Base-by-base conservation (phyloP, 1,284 basidiomycete genomes). In the Exobasidium rhododendri region DNA sequence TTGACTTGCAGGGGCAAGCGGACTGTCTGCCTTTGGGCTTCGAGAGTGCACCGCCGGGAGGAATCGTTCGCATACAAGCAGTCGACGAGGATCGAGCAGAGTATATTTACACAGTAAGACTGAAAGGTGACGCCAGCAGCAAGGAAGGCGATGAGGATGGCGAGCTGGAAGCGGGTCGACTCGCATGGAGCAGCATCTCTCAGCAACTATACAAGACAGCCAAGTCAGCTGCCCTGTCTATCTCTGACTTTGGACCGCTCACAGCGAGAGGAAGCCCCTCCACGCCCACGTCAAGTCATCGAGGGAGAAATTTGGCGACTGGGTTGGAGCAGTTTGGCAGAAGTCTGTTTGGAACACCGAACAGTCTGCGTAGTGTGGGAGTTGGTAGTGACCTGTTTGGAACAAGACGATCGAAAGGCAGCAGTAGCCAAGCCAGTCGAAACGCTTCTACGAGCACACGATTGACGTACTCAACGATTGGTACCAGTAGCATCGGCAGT, bases 311-410 rank as follows among this genome's bases (percentile, higher is more conserved):
- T 24, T 65, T 72, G 5, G 72, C 65, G 11, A 64, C 70, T 2
- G 69, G 72, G 1, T 57, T 74, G 11, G 72, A 74, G 45, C 63
- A 70, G 28, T 71, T 74, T 45, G 70, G 72, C 17, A 57, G 72
- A 6, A 62, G 61, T 1, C 56, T 71, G n/a, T 74, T 74, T 40
- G 63, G 64, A 20, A 59, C 60, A 14, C 59, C 62, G 28, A 59
- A 43, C 20, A 61, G 59, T 24, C 40, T 63, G 20, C 62, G 62
- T 11, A 67, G 64, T 61, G 62, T 54, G 0, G 66, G 20, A 26
- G 43, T 47, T 60, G 65, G 58, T 14, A 40, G 62, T 24, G 71
- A 73, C 54, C 62, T 72, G 10, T 74, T 74, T 53, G 71, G 71
- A 46, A 67, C 68, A 44, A 72, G 64, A 54, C 69, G 58, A 13